Evolutionary conservation across 2,329 filamentous ascomycete genomes (phyloP).

Genomic region (Cordyceps militaris): DNA sequence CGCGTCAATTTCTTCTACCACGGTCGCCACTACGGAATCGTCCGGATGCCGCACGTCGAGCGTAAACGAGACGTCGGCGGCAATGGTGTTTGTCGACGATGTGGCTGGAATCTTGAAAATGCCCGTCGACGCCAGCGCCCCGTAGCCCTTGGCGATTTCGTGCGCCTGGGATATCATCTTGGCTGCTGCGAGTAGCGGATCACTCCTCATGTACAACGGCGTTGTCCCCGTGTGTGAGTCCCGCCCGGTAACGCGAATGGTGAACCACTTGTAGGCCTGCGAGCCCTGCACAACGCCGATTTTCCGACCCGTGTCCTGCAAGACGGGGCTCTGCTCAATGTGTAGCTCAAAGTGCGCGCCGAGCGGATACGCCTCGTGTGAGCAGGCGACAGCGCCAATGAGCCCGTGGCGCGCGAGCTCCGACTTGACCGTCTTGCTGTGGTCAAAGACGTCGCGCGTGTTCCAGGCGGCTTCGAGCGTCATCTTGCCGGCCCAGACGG

Average conservation of each 20-base stretch:
- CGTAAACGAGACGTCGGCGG: constrained; percentile 57
- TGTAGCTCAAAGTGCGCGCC: constrained; percentile 77
- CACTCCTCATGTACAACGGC: constrained; percentile 26
- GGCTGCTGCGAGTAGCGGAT: constrained; percentile 28
- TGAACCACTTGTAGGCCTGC: constrained; percentile 28
- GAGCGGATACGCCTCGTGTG: constrained; percentile 40
- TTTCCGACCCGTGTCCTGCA: constrained; percentile 40
- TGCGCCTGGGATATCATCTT: constrained; percentile 28
- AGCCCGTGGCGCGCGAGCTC: constrained; percentile 64
- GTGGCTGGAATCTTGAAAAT: constrained; percentile 40
- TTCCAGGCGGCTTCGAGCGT: constrained; percentile 54
- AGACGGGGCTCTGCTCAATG: constrained; percentile 75
- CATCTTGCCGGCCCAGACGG: constrained; percentile 67
- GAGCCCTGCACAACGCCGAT: constrained; percentile 28
- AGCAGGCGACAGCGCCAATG: constrained; percentile 34
- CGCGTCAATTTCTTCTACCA: constrained; percentile 19
- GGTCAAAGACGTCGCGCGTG: constrained; percentile 49
- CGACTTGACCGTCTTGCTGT: constrained; percentile 22
- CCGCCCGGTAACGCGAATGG: constrained; percentile 23
- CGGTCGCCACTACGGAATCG: constrained; percentile 46
- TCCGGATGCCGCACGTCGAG: constrained; percentile 57
- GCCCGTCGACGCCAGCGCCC: constrained; percentile 26
- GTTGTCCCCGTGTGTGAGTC: constrained; percentile 27
- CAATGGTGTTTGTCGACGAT: constrained; percentile 65
- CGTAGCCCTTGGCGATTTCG: constrained; percentile 20